Evolutionary conservation across 2,329 filamentous ascomycete species (phyloP), one percentile per base, ranked within the genome.

Genomic region (Cladorrhinum sp.): DNA sequence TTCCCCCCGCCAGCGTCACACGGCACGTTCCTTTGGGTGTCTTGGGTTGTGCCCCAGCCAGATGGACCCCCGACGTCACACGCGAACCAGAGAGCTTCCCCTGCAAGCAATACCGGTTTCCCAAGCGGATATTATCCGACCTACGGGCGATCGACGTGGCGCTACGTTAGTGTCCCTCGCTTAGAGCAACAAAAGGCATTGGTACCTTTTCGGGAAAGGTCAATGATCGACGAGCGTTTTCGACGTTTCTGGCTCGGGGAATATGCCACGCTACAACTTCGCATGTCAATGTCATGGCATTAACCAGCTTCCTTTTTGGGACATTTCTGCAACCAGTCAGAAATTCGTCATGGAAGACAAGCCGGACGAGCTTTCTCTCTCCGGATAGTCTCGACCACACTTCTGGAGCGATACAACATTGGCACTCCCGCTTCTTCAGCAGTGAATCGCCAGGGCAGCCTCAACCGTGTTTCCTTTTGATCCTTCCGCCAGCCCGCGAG

Each of bases 121-220:
- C 64, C 63, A 63, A 54, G 63, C 63, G 64, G 64, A 65, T 63
- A 63, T 62, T 64, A 69, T 68, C 68, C 66, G 64, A 65, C 65
- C 59, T 55, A 63, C 60, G 62, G 68, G 64, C 61, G 68, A 70
- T 71, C 68, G 67, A 64, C 68, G 66, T 67, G 67, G 68, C 68
- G 68, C 54, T 60, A 65, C 57, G 61, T 67, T 69, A 66, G 68
- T 63, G 60, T 56, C 55, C 39, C 61, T 70, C 68, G 68, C 69
- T 70, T 70, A 64, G 53, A 54, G 48, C 49, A 58, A 46, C 30
- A 54, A 52, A 59, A 57, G 60, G 64, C 61, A 58, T 58, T 57
- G 58, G 50, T 65, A 10, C 67, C 58, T 53, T 51, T 66, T 69
- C 59, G 56, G 64, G 66, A 65, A 67, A 59, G 62, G 65, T 56